Base-by-base conservation (phyloP, 2,329 filamentous ascomycete genomes). In the Tolypocladium amazonense region DNA sequence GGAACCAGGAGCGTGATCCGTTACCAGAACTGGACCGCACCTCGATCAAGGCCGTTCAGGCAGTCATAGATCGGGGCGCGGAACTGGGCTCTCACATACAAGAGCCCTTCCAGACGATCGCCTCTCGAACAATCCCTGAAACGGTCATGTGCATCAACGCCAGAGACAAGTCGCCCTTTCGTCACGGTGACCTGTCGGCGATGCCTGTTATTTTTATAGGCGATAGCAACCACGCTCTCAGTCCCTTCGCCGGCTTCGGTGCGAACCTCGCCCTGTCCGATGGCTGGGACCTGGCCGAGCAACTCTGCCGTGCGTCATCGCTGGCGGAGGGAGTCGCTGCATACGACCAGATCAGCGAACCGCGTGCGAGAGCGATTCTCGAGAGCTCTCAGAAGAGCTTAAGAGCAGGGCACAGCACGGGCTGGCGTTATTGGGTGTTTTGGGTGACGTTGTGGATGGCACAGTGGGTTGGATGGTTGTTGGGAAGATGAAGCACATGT, bases 141-240 rank as follows among this genome's bases (percentile, higher is more conserved):
- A 72, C 74, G 0, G 66, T 76, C 14, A 68, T 75, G 59, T 64
- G 71, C 20, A 70, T 78, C 57, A 77, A 76, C 45, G 75, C 74
- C 0, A 70, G 69, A 60, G 78, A 81, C 63, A 81, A 80, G 64
- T 59, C 65, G 50, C 73, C 78, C 0, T 79, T 81, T 60, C 9
- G 61, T 0, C 77, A 81, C 53, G 63, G 67, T 9, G 60, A 63
- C 8, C 54, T 68, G 4, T 27, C 59, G 1, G 55, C 66, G 4
- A 23, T 65, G 12, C 65, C 67, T 0, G 69, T 77, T 9, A 65
- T 81, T 12, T 81, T 78, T 57, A 76, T 81, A 27, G 79, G 79
- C 14, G 78, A 81, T 63, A 71, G 72, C 59, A 81, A 81, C 62
- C 79, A 81, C 64, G 78, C 78, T 1, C 70, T 80, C 7, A 79